These are phyloP conservation scores for Xylaria sp. DNA, from an alignment of 2,329 filamentous ascomycete species.

Conservation along the genomic window DNA sequence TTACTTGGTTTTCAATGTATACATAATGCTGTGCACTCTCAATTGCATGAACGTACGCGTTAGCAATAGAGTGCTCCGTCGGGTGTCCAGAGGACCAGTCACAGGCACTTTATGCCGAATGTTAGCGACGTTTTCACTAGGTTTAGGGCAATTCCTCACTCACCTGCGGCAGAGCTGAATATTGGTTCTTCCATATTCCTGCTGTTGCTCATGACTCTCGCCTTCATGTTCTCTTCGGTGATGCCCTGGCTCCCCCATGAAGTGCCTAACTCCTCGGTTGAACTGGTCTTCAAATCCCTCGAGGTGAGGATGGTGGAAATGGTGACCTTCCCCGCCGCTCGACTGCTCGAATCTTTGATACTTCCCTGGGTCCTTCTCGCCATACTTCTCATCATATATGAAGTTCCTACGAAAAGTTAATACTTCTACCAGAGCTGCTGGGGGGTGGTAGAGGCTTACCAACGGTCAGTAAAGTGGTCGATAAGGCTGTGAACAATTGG, in stretches of 20 bases:
- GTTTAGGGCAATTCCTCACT: conserved; percentile 11
- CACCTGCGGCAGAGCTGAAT: conserved; percentile 66
- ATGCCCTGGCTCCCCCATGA: conserved; percentile 52
- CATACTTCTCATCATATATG: conserved; percentile 86
- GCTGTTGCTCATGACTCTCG: conserved; percentile 38
- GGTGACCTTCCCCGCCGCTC: conserved; percentile 36
- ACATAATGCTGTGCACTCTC: conserved; percentile 75
- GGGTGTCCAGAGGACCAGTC: conserved; percentile 64
- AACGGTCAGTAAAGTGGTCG: conserved; percentile 84
- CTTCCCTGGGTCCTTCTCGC: conserved; percentile 60
- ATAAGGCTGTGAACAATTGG: conserved; percentile 79
- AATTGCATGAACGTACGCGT: conserved; percentile 82
- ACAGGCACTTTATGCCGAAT: conserved; percentile 52
- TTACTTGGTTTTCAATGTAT: conserved; percentile 80
- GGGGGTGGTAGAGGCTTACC: conserved; percentile 59
- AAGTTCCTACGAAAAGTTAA: conserved; percentile 70
- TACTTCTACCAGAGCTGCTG: background rate
- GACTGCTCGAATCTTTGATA: conserved; percentile 54
- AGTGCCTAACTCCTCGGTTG: conserved; percentile 53
- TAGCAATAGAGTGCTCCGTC: conserved; percentile 81
- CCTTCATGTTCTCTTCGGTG: conserved; percentile 19
- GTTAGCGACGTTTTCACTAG: conserved; percentile 15
- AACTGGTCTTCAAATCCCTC: conserved; percentile 59
- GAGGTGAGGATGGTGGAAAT: conserved; percentile 43
- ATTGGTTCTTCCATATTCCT: conserved; percentile 46